A percentile compares a stretch with the other conserved stretches of the same genome.
Evolutionary conservation across 2,329 filamentous ascomycete species (phyloP).

Genomic region (Xylaria sp.): DNA sequence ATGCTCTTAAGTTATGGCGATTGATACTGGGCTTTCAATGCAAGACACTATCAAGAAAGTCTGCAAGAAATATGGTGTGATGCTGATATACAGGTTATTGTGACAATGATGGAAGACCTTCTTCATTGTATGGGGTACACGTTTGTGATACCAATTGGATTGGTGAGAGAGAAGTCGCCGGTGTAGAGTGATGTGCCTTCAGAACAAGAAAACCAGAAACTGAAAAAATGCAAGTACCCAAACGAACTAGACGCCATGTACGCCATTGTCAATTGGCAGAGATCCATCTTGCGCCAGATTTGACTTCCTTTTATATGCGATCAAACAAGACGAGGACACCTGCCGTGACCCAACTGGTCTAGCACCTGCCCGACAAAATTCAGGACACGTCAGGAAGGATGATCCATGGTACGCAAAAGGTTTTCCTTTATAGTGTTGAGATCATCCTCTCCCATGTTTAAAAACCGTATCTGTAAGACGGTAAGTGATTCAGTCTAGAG

Average conservation of each 20-base stretch:
- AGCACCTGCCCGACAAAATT: slow-evolving; percentile 1
- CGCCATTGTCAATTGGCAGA: background rate
- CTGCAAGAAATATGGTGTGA: slow-evolving; percentile 35
- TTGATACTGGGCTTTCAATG: slow-evolving; percentile 35
- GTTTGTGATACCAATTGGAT: slow-evolving; percentile 11
- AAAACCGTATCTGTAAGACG: slow-evolving; percentile 69
- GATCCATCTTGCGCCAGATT: background rate
- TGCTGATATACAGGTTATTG: slow-evolving; percentile 1
- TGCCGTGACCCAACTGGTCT: background rate
- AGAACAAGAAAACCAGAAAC: slow-evolving; percentile 6
- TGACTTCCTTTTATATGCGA: slow-evolving; percentile 8
- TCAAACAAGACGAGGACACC: slow-evolving; percentile 15
- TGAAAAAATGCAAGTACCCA: slow-evolving; percentile 16
- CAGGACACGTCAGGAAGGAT: slow-evolving; percentile 41
- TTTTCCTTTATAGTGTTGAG: slow-evolving; percentile 69
- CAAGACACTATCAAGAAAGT: slow-evolving; percentile 37
- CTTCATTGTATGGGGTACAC: slow-evolving; percentile 26
- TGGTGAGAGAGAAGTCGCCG: slow-evolving; percentile 20
- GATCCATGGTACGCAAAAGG: slow-evolving; percentile 62
- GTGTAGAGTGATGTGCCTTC: no score
- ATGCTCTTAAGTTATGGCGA: slow-evolving; percentile 35
- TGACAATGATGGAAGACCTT: slow-evolving; percentile 1
- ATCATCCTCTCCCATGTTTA: slow-evolving; percentile 70
- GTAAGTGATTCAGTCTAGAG: slow-evolving; percentile 21
- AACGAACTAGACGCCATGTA: slow-evolving; percentile 1